Evolutionary conservation across 257 asterid species (phyloP), one percentile per base, ranked within the genome.

Genomic region (Echites panduratus): DNA sequence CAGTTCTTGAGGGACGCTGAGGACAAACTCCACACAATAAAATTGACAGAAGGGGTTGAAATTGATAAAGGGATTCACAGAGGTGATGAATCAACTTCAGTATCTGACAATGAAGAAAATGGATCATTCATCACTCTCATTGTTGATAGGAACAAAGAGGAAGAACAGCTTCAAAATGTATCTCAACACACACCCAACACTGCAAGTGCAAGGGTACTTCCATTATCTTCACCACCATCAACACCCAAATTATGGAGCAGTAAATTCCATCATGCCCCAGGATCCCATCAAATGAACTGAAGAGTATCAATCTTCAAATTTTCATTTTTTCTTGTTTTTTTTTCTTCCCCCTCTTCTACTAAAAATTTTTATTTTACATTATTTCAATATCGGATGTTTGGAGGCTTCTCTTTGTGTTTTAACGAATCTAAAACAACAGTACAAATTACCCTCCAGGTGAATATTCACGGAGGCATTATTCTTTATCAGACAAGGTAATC

Each of bases 1-100:
- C 70, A 82, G 73, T 80, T 82, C 72, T 64, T 78, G 73, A 80
- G 66, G 62, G 79, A 80, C 56, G 87, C 83, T 4, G 87, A 82
- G 63, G 73, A 76, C 3, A 85, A 80, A 64, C 79, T 73, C 41
- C 54, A 70, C 24, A 76, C 76, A 63, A 78, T 73, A 40, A 80
- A 27, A 64, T 13, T 53, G 65, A 14, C 69, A 63, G 78, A 71
- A 66, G 84, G 76, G 35, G 68, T n/a, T 19, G 76, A 71, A 62
- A 48, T 14, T 24, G 45, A 48, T 26, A 56, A 29, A 19, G 59
- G 5, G 57, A 41, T 13, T 43, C 54, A 14, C 10, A 50, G 26
- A 45, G 41, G 56, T 66, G 70, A 77, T 29, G 71, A 71, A 48
- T 78, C 78, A 57, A 70, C 61, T 68, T 74, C 85, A 66, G 70